Conservation (phyloP, 768 basidiomycete species). For the Podaxis sp. region DNA sequence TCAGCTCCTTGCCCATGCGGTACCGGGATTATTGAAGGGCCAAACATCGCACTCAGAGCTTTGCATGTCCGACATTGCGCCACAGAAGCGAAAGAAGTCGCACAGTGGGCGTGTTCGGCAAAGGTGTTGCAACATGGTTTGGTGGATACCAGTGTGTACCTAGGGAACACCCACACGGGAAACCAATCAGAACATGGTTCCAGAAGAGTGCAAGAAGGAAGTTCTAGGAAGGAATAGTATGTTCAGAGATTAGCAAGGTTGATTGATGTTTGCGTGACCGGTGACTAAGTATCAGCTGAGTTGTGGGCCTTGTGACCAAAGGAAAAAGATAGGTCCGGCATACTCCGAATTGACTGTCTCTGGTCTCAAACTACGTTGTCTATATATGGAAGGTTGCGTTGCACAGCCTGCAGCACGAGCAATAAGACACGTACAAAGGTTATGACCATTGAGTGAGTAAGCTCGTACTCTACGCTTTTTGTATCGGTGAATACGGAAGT, state of each 20-base stretch:
- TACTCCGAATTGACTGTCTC: background rate
- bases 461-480: background rate
- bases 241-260: background rate
- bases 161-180: background rate
- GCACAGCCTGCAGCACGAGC: background rate
- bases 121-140: background rate
- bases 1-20: background rate
- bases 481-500: background rate
- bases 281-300: background rate
- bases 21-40: background rate
- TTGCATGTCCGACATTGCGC: background rate
- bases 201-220: background rate
- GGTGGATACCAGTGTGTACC: background rate
- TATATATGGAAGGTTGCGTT: constrained; percentile 25
- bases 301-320: background rate
- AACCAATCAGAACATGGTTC: background rate
- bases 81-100: background rate
- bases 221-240: background rate
- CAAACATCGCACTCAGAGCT: background rate
- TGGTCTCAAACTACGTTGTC: constrained; percentile 30
- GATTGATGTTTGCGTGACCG: background rate
- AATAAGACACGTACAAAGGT: background rate
- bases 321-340: background rate
- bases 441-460: background rate
- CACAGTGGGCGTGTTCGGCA: background rate